A percentile compares a stretch with the other conserved stretches of the same genome.
These are phyloP conservation scores for Candida loeiensis DNA, from an alignment of 805 yeast genomes.

Conservation along the genomic window DNA sequence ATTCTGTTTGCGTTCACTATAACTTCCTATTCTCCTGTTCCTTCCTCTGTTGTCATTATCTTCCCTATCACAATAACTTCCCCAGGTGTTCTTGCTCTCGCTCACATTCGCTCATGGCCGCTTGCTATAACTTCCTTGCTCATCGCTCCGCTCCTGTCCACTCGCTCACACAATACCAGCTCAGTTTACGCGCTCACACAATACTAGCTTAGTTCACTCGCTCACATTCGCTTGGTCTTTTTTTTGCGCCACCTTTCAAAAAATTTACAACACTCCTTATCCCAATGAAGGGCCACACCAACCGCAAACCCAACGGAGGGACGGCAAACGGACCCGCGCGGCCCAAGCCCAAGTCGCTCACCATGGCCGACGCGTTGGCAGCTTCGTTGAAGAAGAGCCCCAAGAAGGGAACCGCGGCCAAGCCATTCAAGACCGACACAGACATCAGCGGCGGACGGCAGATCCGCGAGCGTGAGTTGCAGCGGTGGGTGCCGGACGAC, in stretches of 20 bases:
- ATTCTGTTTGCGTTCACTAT: too few species aligned
- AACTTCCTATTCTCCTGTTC: too few species aligned
- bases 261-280: conserved; percentile 4
- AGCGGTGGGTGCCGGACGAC: conserved; percentile 78
- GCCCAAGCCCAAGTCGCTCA: conserved; percentile 1
- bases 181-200: background rate
- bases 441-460: conserved; percentile 62
- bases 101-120: too few species aligned
- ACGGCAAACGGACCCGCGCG: conserved; percentile 4
- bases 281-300: conserved; percentile 23
- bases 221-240: background rate
- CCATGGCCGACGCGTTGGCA: conserved; percentile 12
- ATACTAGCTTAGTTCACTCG: background rate
- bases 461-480: conserved; percentile 66
- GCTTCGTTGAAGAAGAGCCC: conserved; percentile 5
- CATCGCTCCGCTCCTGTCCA: too few species aligned
- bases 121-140: too few species aligned
- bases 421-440: conserved; percentile 78
- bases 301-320: conserved; percentile 12
- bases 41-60: background rate
- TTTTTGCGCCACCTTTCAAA: conserved; percentile 6
- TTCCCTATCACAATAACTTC: too few species aligned
- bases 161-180: background rate
- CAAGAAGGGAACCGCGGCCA: background rate
- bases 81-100: too few species aligned